Conservation (phyloP, 805 yeast genomes). For the Ogataea methanolica region DNA sequence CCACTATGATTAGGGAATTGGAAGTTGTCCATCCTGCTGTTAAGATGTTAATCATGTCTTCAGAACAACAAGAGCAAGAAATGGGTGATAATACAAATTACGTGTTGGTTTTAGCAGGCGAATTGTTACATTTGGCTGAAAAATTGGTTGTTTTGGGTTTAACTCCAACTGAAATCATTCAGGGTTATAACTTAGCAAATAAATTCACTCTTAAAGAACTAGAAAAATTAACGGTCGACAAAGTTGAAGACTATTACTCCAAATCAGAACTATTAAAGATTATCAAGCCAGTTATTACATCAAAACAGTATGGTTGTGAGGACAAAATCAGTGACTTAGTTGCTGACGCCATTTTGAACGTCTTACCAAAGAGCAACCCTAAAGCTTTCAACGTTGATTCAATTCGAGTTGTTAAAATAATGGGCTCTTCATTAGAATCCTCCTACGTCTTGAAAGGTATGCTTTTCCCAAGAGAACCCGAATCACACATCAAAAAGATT, state of each 20-base stretch:
- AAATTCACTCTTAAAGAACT: conserved; percentile 66
- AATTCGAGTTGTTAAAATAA: conserved; percentile 90
- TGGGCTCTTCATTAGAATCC: conserved; percentile 78
- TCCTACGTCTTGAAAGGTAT: conserved; percentile 89
- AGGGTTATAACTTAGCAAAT: conserved; percentile 88
- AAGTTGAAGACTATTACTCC: conserved; percentile 52
- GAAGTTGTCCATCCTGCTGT: conserved; percentile 98
- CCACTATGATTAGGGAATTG: conserved; percentile 88
- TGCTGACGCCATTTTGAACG: conserved; percentile 76
- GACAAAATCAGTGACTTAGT: conserved; percentile 72
- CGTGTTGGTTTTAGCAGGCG: conserved; percentile 91
- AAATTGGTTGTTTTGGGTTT: conserved; percentile 79
- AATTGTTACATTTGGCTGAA: conserved; percentile 80
- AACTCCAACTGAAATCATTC: conserved; percentile 87
- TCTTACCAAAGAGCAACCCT: conserved; percentile 66
- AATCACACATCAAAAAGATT: conserved; percentile 74
- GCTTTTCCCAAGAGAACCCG: conserved; percentile 99
- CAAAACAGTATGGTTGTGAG: conserved; percentile 91
- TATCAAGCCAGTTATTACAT: conserved; percentile 81
- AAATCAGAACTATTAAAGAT: conserved; percentile 61
- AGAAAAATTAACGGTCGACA: conserved; percentile 59
- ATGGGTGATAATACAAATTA: conserved; percentile 96
- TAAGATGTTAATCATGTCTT: conserved; percentile 90
- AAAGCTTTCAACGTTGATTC: conserved; percentile 82
- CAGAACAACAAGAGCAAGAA: conserved; percentile 94